Evolutionary conservation across 176 grass and related monocot species (phyloP).

Genomic region (Hordeum vulgare): DNA sequence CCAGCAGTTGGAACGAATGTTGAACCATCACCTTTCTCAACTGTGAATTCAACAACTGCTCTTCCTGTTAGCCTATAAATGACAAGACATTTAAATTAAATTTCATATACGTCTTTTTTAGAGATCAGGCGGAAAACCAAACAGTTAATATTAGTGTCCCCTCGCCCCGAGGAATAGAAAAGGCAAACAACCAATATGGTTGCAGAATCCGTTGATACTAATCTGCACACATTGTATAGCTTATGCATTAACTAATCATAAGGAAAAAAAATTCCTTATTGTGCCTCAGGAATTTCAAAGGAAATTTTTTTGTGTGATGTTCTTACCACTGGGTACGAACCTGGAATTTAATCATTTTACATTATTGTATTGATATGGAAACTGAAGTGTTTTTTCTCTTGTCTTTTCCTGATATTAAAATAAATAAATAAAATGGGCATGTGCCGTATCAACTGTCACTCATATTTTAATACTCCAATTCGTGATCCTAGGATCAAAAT

Average conservation of each 20-base stretch:
- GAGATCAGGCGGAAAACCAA: neutral
- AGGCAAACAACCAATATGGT: neutral
- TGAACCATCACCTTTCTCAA: slow-evolving; percentile 82
- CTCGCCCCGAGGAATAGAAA: neutral
- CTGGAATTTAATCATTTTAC: neutral
- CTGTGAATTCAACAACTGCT: slow-evolving; percentile 86
- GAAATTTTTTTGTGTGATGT: neutral
- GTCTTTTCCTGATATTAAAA: neutral
- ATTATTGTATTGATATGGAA: neutral
- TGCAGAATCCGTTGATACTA: neutral
- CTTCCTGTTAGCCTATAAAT: slow-evolving; percentile 86
- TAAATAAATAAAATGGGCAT: neutral
- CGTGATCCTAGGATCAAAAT: neutral
- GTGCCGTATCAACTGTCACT: neutral
- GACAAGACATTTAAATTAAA: slow-evolving; percentile 36
- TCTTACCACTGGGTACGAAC: neutral
- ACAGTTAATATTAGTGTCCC: neutral
- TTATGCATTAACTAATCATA: neutral
- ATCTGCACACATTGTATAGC: neutral
- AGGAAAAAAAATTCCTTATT: neutral
- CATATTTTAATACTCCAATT: neutral
- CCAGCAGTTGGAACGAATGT: slow-evolving; percentile 81
- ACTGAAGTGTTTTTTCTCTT: neutral
- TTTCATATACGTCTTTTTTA: slow-evolving; percentile 14
- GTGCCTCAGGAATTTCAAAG: neutral